Percentiles rank a stretch among this genome's conserved stretches.
These are phyloP conservation scores for Vaccinium darrowii DNA, from an alignment of 148 eudicot genomes.

Conservation along the genomic window DNA sequence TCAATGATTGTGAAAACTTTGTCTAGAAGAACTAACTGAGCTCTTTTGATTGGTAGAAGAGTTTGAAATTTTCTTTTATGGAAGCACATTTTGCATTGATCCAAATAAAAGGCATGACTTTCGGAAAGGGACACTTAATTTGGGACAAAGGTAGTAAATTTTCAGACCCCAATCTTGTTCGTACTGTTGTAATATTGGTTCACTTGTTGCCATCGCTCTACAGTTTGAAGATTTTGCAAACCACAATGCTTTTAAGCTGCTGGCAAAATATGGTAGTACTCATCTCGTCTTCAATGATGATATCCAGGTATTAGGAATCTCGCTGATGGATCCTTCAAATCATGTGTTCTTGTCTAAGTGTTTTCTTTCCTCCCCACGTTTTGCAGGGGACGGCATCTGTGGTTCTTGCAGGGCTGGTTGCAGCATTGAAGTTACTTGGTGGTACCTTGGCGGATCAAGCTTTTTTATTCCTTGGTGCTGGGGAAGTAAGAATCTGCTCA, in stretches of 20 bases:
- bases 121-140: background rate
- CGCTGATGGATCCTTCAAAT: background rate
- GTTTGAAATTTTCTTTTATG: background rate
- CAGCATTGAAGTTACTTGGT: constrained; percentile 47
- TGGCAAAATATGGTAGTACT: constrained; percentile 61
- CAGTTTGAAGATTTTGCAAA: constrained; percentile 97
- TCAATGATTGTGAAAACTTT: background rate
- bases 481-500: constrained; percentile 54
- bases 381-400: constrained; percentile 54
- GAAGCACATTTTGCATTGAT: background rate
- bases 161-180: background rate
- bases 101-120: background rate
- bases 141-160: background rate
- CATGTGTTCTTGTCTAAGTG: background rate
- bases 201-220: background rate
- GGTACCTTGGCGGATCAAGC: constrained; percentile 22
- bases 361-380: background rate
- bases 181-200: background rate
- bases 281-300: constrained; percentile 35
- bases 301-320: background rate
- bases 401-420: constrained; percentile 53
- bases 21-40: background rate
- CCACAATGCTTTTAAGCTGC: constrained; percentile 94
- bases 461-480: constrained; percentile 57
- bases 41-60: background rate